Evolutionary conservation across 805 yeast species (phyloP).

Genomic region (Pichia ethanolica): DNA sequence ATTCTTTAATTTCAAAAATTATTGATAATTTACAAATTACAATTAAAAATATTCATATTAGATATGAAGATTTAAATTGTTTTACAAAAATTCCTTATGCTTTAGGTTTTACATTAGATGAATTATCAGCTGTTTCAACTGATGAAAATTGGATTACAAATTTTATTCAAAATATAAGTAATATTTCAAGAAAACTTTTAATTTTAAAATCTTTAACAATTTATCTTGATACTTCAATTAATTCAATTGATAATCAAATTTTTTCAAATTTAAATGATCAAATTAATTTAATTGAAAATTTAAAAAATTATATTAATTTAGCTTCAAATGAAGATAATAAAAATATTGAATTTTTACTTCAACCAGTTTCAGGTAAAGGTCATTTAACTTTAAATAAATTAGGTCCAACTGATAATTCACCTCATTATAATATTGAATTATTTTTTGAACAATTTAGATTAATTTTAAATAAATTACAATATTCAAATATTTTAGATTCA

Average conservation of each 20-base stretch:
- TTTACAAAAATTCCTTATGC: constrained; percentile 74
- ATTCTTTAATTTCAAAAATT: constrained; percentile 78
- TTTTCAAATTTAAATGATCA: constrained; percentile 33
- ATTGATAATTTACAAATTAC: constrained; percentile 90
- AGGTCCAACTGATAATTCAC: constrained; percentile 60
- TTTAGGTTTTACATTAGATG: constrained; percentile 74
- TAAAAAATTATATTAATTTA: constrained; percentile 36
- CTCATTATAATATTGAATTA: constrained; percentile 67
- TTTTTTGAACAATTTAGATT: constrained; percentile 87
- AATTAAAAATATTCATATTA: constrained; percentile 80
- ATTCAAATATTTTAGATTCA: constrained; percentile 72
- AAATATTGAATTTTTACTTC: constrained; percentile 51
- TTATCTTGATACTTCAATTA: constrained; percentile 74
- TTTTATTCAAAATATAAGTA: constrained; percentile 65
- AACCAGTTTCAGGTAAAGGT: constrained; percentile 88
- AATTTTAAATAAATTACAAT: constrained; percentile 77
- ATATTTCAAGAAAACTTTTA: constrained; percentile 66
- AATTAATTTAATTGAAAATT: constrained; percentile 40
- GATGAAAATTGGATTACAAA: constrained; percentile 80
- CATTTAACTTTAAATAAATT: constrained; percentile 71
- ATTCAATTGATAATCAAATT: constrained; percentile 27
- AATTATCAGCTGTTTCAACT: constrained; percentile 86
- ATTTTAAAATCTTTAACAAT: constrained; percentile 67
- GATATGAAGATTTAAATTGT: constrained; percentile 77
- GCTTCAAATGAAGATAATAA: constrained; percentile 19